These are phyloP conservation scores for Sporormia fimetaria DNA, from an alignment of 495 filamentous ascomycete genomes.

Conservation along the genomic window DNA sequence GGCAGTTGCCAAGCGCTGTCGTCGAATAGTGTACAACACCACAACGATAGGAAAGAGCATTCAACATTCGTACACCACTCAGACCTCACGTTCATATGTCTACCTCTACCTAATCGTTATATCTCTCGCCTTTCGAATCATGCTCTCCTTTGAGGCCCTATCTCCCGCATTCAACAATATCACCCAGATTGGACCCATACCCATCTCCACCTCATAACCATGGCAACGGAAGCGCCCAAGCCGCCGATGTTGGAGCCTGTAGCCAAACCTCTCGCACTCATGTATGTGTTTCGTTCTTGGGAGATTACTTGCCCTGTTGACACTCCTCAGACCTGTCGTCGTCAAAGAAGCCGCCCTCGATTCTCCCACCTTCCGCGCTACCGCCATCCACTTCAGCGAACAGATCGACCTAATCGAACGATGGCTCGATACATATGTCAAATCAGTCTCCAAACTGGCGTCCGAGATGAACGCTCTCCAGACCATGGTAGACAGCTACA, in stretches of 20 bases:
- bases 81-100: no score
- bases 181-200: not conserved
- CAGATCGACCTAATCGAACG: slow-evolving; percentile 84
- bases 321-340: slow-evolving; percentile 55
- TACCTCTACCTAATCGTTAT: no score
- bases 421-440: slow-evolving; percentile 85
- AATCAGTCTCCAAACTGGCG: slow-evolving; percentile 62
- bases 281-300: slow-evolving; percentile 14
- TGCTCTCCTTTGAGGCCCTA: no score
- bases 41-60: slow-evolving; percentile 6
- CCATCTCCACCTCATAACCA: slow-evolving; percentile 1
- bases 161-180: no score
- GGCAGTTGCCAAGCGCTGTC: no score
- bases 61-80: slow-evolving; percentile 1
- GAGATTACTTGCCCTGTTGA: not conserved
- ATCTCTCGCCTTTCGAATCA: no score
- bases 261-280: slow-evolving; percentile 21
- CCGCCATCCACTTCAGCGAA: slow-evolving; percentile 77
- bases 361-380: slow-evolving; percentile 86
- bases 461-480: slow-evolving; percentile 63
- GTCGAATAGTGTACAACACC: slow-evolving; percentile 8
- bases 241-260: slow-evolving; percentile 19
- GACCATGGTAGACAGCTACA: slow-evolving; percentile 56
- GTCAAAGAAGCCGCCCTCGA: slow-evolving; percentile 93
- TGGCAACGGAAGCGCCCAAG: slow-evolving; percentile 15